Evolutionary conservation across 495 filamentous ascomycete species (phyloP).

Genomic region (Podospora tetraspora): DNA sequence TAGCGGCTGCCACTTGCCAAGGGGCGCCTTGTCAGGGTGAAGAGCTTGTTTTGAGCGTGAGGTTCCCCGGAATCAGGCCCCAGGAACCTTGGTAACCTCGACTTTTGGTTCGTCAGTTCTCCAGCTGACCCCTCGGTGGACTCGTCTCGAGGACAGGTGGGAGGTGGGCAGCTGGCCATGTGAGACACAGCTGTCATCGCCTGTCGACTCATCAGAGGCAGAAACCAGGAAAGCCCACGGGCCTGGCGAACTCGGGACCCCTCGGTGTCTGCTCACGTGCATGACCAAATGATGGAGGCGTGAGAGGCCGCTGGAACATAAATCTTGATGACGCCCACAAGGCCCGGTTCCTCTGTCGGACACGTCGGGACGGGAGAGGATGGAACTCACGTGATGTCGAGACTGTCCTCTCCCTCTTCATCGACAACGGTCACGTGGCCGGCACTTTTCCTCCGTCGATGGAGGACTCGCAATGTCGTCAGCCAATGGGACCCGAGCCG

Average conservation of each 20-base stretch:
- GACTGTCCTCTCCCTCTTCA: no score
- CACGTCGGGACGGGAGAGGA: background rate
- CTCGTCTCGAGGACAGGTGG: background rate
- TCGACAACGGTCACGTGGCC: background rate
- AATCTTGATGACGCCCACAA: background rate
- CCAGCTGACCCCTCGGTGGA: conserved; percentile 6
- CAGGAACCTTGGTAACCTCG: conserved; percentile 13
- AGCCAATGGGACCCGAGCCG: background rate
- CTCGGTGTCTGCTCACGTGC: background rate
- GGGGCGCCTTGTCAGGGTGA: conserved; percentile 4
- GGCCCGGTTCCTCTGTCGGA: background rate
- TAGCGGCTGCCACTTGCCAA: conserved; percentile 6
- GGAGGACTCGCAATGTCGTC: background rate
- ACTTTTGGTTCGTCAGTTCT: conserved; percentile 1
- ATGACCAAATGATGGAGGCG: background rate
- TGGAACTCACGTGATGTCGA: background rate
- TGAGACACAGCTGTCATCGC: background rate
- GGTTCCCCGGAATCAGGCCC: conserved; percentile 15
- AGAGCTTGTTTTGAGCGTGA: conserved; percentile 7
- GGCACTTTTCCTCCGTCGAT: background rate
- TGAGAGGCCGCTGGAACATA: no score
- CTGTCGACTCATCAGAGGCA: background rate
- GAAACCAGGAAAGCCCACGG: background rate
- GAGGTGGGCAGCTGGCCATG: conserved; percentile 7
- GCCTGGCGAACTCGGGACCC: background rate